Conservation (phyloP, 2,329 filamentous ascomycete genomes). For the Colletotrichum horii region DNA sequence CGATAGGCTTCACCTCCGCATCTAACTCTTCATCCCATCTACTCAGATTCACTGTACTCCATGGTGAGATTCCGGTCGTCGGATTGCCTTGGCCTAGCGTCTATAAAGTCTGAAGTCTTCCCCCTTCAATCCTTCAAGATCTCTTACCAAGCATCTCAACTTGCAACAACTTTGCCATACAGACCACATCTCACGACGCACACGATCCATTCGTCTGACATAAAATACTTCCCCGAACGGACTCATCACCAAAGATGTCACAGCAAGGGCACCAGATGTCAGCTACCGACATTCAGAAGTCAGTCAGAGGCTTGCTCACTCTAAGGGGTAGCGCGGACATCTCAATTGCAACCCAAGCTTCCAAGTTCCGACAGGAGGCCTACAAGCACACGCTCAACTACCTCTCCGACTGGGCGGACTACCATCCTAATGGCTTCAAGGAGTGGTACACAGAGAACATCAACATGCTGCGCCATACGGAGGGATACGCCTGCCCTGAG, state of each 20-base stretch:
- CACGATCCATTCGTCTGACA: not conserved
- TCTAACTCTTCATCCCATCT: not conserved
- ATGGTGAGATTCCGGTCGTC: not conserved
- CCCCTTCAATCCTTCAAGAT: not conserved
- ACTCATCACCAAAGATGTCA: not conserved
- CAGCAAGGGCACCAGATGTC: not conserved
- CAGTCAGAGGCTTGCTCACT: not conserved
- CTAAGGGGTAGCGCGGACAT: not conserved
- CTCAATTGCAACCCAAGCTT: not conserved
- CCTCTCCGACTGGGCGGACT: not conserved
- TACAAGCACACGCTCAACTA: not conserved
- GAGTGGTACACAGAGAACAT: not conserved
- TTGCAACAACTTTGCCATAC: not conserved
- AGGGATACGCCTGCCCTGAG: not conserved
- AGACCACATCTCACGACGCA: not conserved
- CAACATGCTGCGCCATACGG: not conserved
- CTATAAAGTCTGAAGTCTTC: not conserved
- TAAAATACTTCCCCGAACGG: not conserved
- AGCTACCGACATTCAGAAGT: not conserved
- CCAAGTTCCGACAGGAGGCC: not conserved
- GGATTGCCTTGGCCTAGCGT: not conserved
- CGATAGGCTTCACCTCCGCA: accelerated
- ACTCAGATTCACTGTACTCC: not conserved
- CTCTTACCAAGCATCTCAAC: not conserved
- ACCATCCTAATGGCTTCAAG: not conserved